Evolutionary conservation across 768 basidiomycete genomes (phyloP), one percentile per base, ranked within the genome.

Genomic region (Suillus americanus): DNA sequence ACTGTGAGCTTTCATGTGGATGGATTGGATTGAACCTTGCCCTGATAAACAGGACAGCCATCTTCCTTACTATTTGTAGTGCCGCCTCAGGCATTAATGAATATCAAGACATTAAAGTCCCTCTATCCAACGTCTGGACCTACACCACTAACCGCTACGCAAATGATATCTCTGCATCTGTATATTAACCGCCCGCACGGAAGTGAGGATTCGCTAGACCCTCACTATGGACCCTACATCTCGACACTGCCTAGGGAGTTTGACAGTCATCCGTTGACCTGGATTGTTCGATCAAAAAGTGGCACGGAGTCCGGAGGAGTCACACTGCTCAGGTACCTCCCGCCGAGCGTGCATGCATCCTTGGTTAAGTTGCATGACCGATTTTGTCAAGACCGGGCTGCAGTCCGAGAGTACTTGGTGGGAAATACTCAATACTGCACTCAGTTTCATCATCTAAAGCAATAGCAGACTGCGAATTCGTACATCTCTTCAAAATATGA

Each of bases 101-200:
- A 96, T 75, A 77, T 81, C 45, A 78, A 81, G 54, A 95, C 95
- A 0, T 82, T 97, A 40, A 74, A 76, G 28, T 78, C 82, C 3
- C 78, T 85, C 48, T 91, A 94, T 75, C 84, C 88, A 40, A 54
- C 72, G 1, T 53, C 70, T 53, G 35, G 65, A 43, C 62, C 62
- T 60, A 68, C 69, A 8, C 68, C 71, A 18, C 73, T 90, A 65
- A 86, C 83, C 28, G 90, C 92, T 12, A 83, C 82, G 5, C 95
- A 97, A 71, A 74, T 92, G 18, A 84, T 97, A 38, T 86, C 93
- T 7, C 77, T 98, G 65, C 94, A 97, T 79, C 81, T 97, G 12
- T 81, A 86, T 46, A 78, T 95, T 2, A 82, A 91, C 76, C 83
- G 83, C 50, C 90, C 89, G 2, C 62, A 65, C 40, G 69, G 63